Conservation (phyloP, 2,329 filamentous ascomycete species). For the Dactylonectria estremocensis region DNA sequence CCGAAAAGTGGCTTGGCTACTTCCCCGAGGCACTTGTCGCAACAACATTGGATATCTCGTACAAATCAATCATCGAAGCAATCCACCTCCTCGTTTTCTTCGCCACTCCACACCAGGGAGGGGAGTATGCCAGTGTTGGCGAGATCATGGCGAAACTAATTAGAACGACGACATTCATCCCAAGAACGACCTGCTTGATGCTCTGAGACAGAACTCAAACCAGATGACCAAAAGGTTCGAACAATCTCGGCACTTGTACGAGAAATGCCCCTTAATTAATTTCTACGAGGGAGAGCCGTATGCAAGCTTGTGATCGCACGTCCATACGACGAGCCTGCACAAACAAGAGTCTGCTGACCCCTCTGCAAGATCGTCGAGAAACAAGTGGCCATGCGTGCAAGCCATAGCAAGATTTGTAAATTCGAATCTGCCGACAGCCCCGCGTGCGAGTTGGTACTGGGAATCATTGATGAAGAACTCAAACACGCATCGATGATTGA, state of each 20-base stretch:
- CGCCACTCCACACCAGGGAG: neutral
- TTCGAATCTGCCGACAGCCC: no score
- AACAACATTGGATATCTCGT: neutral
- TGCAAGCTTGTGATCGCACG: neutral
- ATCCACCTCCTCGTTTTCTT: constrained; percentile 2
- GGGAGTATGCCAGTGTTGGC: constrained; percentile 1
- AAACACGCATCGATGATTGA: no score
- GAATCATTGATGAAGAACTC: no score
- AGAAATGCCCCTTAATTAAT: neutral
- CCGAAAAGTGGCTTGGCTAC: neutral
- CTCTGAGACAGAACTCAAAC: neutral
- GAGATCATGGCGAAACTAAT: neutral
- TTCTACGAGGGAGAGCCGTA: neutral
- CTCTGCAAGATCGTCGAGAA: no score
- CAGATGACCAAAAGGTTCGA: neutral
- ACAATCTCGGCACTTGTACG: neutral
- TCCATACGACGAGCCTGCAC: neutral
- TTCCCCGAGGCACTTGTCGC: neutral
- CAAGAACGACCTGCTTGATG: constrained; percentile 4
- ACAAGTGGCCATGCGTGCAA: no score
- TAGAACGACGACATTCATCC: neutral
- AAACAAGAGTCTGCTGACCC: no score
- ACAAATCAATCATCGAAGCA: constrained; percentile 1
- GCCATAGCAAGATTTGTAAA: no score
- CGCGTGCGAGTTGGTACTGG: no score